Percentiles rank a stretch among this genome's conserved stretches.
Conservation (phyloP, 768 basidiomycete genomes). For the Tulasnella sp. region DNA sequence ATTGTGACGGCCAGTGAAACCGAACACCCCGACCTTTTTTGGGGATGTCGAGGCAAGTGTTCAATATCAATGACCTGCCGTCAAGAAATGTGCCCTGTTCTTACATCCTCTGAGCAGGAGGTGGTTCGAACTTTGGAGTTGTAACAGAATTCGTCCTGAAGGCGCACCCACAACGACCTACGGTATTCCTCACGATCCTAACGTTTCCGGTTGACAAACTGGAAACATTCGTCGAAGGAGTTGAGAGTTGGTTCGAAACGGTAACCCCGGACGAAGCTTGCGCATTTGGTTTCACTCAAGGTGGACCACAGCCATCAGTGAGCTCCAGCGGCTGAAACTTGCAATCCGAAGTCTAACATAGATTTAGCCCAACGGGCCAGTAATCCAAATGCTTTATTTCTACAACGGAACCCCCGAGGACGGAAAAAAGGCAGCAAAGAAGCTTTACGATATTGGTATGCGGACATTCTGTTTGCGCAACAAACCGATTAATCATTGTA, state of each 20-base stretch:
- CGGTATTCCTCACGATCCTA: not conserved
- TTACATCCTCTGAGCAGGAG: not conserved
- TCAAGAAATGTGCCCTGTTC: no score
- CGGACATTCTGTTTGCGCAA: not conserved
- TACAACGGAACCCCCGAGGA: not conserved
- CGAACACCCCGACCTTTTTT: slow-evolving; percentile 11
- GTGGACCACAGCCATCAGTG: not conserved
- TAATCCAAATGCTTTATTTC: not conserved
- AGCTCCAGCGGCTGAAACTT: not conserved
- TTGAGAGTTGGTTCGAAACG: slow-evolving; percentile 1
- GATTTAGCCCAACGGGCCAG: not conserved
- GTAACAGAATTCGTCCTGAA: slow-evolving; percentile 12
- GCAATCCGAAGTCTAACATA: not conserved
- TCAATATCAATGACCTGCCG: not conserved
- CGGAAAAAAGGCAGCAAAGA: not conserved
- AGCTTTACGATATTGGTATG: not conserved
- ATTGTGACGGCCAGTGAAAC: slow-evolving; percentile 9
- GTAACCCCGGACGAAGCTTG: not conserved
- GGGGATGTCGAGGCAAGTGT: not conserved
- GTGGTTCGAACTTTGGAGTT: slow-evolving; percentile 3
- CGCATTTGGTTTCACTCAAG: not conserved
- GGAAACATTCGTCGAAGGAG: not conserved
- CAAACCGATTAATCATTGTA: not conserved
- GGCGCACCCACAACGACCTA: not conserved
- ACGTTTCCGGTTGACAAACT: not conserved